Evolutionary conservation across 768 basidiomycete genomes (phyloP), one percentile per base, ranked within the genome.

Genomic region (Auricularia sp.): DNA sequence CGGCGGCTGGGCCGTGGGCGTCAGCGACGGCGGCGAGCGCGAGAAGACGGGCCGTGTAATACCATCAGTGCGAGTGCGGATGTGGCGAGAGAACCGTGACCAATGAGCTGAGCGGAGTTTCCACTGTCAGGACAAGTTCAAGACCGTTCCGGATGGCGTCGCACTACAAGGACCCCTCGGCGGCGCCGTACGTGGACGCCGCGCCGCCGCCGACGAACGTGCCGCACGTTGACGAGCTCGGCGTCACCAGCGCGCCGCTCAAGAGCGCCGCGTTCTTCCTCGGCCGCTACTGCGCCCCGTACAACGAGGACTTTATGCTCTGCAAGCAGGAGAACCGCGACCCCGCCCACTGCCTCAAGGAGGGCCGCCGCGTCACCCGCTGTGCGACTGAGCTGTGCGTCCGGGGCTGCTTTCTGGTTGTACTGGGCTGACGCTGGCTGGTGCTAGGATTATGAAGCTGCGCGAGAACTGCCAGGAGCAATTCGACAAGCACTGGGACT

Each of bases 251-350:
- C 69, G 97, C 88, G 66, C 97, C 96, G 1, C 80, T 98, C 72
- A 98, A 98, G 80, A 92, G 90, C 70, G 94, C 96, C 1, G 89
- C 93, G 7, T 98, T 98, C 84, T 98, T 98, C 79, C 86, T 99
- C 74, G 97, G 94, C 35, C 88, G 90, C 44, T 84, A 92, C 74
- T 99, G 96, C 84, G 93, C 93, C 77, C 91, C 94, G 65, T 96
- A 86, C 79, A 98, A 96, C 78, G 96, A 93, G 83, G 90, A 93
- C 79, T 93, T 92, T 71, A 96, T 98, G 93, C 88, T 98, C 63
- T 99, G 97, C 84, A 98, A 98, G 79, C 80, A 85, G 29, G 95
- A 98, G 80, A 88, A 83, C 72, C 83, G 89, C 66, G 88, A 96
- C 72, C 94, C 96, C 10, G 92, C 77, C 24, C 93, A 95, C 74